These are phyloP conservation scores for Clavispora phyllophila DNA, from an alignment of 805 yeast species.

Conservation along the genomic window DNA sequence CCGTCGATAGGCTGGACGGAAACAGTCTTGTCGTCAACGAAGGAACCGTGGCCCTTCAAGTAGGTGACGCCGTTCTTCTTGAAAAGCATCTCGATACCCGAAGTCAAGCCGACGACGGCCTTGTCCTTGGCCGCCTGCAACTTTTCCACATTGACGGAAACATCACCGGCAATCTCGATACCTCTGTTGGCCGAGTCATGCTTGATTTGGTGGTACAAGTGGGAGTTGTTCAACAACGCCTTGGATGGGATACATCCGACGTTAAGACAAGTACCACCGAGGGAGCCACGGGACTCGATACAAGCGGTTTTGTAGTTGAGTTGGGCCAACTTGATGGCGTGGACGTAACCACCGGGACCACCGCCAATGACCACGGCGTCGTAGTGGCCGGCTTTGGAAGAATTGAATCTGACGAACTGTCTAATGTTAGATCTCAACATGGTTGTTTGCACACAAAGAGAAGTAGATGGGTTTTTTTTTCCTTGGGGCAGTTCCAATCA, in stretches of 20 bases:
- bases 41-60: constrained; percentile 89
- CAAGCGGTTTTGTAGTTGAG: constrained; percentile 92
- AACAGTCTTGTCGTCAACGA: constrained; percentile 72
- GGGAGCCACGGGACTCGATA: constrained; percentile 90
- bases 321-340: constrained; percentile 98
- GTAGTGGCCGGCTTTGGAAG: constrained; percentile 52
- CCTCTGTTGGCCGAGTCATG: constrained; percentile 86
- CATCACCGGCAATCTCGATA: constrained; percentile 74
- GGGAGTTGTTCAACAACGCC: constrained; percentile 91
- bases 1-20: constrained; percentile 86
- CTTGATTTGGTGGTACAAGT: constrained; percentile 81
- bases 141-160: constrained; percentile 65
- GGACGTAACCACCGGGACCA: constrained; percentile 99
- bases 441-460: background rate
- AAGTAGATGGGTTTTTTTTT: constrained; percentile 3
- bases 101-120: constrained; percentile 82
- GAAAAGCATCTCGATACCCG: constrained; percentile 91
- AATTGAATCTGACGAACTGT: constrained; percentile 38
- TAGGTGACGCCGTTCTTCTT: constrained; percentile 94
- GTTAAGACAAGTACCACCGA: constrained; percentile 98
- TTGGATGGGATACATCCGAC: constrained; percentile 99
- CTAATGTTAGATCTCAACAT: constrained; percentile 21
- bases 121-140: constrained; percentile 91
- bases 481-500: background rate
- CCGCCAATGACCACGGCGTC: constrained; percentile 97